Percentiles rank a stretch among this genome's conserved stretches.
phyloP scores from a whole-genome alignment of 768 basidiomycete species.

The Boletus fagicola region DNA sequence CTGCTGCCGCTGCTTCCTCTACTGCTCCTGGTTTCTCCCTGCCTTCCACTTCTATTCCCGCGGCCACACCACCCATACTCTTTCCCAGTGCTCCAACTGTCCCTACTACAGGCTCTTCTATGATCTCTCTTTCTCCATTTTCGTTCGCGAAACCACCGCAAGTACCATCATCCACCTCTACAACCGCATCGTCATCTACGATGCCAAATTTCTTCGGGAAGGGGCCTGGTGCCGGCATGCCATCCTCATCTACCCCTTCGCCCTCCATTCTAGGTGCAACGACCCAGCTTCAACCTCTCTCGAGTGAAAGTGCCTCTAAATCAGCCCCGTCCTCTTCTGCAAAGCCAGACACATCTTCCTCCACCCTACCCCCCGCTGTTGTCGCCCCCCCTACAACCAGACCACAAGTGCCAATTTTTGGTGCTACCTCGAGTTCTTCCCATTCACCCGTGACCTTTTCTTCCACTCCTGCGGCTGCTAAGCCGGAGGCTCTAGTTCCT shows the following conservation, averaged over 20 bases:
- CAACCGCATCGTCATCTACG: constrained; percentile 6
- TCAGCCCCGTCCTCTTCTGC: constrained; percentile 11
- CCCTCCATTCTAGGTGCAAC: constrained; percentile 4
- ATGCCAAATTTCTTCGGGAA: constrained; percentile 35
- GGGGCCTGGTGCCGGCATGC: constrained; percentile 13
- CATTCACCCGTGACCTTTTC: constrained; percentile 4
- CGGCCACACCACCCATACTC: constrained; percentile 17
- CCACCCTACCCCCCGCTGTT: constrained; percentile 20
- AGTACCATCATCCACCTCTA: constrained; percentile 3
- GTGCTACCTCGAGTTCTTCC: constrained; percentile 8
- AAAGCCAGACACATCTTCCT: constrained; percentile 23
- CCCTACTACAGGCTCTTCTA: constrained; percentile 14
- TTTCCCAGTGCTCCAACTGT: constrained; percentile 6
- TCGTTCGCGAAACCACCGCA: constrained; percentile 19
- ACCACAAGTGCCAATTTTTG: constrained; percentile 19
- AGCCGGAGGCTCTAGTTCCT: constrained; percentile 1
- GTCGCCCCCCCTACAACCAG: constrained; percentile 7
- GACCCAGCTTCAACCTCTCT: constrained; percentile 12
- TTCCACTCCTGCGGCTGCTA: constrained; percentile 11
- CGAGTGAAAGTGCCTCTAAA: constrained; percentile 12
- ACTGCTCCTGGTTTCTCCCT: constrained; percentile 24
- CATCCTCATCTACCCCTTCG: constrained; percentile 5
- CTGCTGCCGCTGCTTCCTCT: constrained; percentile 1
- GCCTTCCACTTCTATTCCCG: constrained; percentile 27
- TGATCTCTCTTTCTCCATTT: constrained; percentile 10